These are phyloP conservation scores for Lactarius quietus DNA, from an alignment of 768 basidiomycete genomes.

Conservation along the genomic window DNA sequence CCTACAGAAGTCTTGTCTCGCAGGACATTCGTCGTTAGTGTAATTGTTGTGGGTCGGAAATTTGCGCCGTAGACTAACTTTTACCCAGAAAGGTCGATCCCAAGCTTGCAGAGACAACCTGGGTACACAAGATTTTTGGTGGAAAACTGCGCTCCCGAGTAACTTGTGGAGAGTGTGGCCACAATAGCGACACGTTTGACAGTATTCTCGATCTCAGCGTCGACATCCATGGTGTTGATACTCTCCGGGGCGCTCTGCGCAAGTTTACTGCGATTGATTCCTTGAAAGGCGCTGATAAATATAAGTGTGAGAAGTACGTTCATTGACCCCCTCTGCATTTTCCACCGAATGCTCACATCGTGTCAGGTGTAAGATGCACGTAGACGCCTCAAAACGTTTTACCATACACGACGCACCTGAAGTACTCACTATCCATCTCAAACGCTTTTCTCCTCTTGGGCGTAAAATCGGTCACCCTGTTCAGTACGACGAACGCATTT, in stretches of 20 bases:
- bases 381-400: constrained; percentile 87
- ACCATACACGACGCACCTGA: constrained; percentile 83
- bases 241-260: constrained; percentile 66
- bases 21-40: constrained; percentile 66
- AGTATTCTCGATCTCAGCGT: constrained; percentile 90
- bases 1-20: constrained; percentile 79
- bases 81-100: constrained; percentile 59
- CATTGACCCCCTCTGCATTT: background rate
- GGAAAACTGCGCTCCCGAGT: constrained; percentile 90
- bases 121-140: constrained; percentile 94
- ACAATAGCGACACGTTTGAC: constrained; percentile 97
- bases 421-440: constrained; percentile 89
- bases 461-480: constrained; percentile 78
- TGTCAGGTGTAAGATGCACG: constrained; percentile 84
- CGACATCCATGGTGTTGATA: constrained; percentile 67
- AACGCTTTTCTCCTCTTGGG: constrained; percentile 90
- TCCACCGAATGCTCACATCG: background rate
- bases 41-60: background rate
- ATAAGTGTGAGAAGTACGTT: constrained; percentile 92
- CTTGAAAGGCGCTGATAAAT: constrained; percentile 89
- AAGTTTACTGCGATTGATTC: constrained; percentile 81
- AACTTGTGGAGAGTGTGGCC: constrained; percentile 70
- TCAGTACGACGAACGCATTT: constrained; percentile 72
- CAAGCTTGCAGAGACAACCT: constrained; percentile 78
- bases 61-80: constrained; percentile 3